These are phyloP conservation scores for Scheffersomyces parashehatae DNA, from an alignment of 1,139 yeast genomes.

Conservation along the genomic window DNA sequence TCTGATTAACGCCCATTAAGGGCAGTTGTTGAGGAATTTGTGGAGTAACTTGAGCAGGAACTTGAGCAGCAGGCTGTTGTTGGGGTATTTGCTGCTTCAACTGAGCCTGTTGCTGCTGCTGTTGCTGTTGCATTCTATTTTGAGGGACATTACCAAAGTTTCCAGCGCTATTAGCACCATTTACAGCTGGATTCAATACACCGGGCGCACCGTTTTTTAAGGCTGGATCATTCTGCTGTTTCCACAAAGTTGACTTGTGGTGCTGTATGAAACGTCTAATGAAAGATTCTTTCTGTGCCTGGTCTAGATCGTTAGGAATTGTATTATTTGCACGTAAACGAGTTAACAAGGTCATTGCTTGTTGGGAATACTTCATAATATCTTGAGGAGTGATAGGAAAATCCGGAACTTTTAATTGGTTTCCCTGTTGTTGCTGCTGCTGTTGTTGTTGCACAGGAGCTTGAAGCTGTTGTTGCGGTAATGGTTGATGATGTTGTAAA, in stretches of 20 bases:
- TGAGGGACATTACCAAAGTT: slow-evolving; percentile 5
- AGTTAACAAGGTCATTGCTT: slow-evolving; percentile 40
- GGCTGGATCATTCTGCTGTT: slow-evolving; percentile 33
- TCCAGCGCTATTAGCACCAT: background rate
- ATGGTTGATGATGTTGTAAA: slow-evolving; percentile 7
- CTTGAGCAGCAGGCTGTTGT: slow-evolving; percentile 1
- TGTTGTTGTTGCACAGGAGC: slow-evolving; percentile 5
- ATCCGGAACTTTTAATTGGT: slow-evolving; percentile 32
- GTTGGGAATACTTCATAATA: slow-evolving; percentile 40
- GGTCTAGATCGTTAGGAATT: slow-evolving; percentile 35
- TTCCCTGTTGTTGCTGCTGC: slow-evolving; percentile 8
- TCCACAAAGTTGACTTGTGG: slow-evolving; percentile 44
- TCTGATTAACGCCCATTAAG: slow-evolving; percentile 15
- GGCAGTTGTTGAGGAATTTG: slow-evolving; percentile 23
- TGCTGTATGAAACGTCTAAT: slow-evolving; percentile 42
- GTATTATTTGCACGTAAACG: slow-evolving; percentile 43
- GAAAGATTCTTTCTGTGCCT: slow-evolving; percentile 39
- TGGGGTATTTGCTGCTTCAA: slow-evolving; percentile 1
- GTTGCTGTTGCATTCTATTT: slow-evolving; percentile 7
- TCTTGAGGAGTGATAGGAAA: slow-evolving; percentile 45
- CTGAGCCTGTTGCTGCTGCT: slow-evolving; percentile 4
- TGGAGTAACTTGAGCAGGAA: slow-evolving; percentile 5
- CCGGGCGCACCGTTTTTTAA: slow-evolving; percentile 10
- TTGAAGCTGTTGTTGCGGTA: slow-evolving; percentile 10
- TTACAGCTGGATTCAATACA: slow-evolving; percentile 3